Evolutionary conservation across 176 grass and related monocot genomes (phyloP), one percentile per base, ranked within the genome.

Genomic region (Typha latifolia): DNA sequence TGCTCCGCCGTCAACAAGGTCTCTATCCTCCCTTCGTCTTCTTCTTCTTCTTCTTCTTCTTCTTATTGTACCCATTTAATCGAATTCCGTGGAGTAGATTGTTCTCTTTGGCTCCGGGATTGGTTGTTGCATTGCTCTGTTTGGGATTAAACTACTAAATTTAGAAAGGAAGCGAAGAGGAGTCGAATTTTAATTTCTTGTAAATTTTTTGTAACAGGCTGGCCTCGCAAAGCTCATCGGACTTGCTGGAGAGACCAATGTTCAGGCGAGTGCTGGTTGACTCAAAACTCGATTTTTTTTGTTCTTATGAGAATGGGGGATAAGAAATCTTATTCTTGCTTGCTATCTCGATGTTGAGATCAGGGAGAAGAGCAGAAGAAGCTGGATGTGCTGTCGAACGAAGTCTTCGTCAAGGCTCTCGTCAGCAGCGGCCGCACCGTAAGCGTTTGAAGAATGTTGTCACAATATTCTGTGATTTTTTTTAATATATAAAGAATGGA

Each of bases 311-410:
- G 13, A 55, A 55, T 0, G 14, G 12, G 12, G 14, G 14, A 55
- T 55, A 4, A 16, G 14, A 51, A 62, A 7, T 73, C 22, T 29
- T 49, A 56, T 55, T 18, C 12, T 9, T 68, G 71, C 31, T 55
- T 68, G 71, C 31, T 55, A 16, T 55, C 51, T 55, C 9, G 37
- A 61, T 72, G 12, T 22, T 47, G 66, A 29, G 79, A 21, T 65
- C 82, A 97, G 94, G 94, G 94, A 0, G 94, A 99, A 76, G 94
- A 99, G 72, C 94, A 99, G 78, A 99, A 99, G 94, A 99, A 99
- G 79, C 94, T 99, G 63, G 94, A 99, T 74, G 86, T 99, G 11
- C 83, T 99, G 32, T 99, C 94, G 2, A 93, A 99, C 78, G 86
- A 99, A 81, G 94, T 99, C 70, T 99, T 99, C 71, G 66, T 99